phyloP scores from a whole-genome alignment of 2,329 filamentous ascomycete genomes.

The Cladobotryum mycophilum region DNA sequence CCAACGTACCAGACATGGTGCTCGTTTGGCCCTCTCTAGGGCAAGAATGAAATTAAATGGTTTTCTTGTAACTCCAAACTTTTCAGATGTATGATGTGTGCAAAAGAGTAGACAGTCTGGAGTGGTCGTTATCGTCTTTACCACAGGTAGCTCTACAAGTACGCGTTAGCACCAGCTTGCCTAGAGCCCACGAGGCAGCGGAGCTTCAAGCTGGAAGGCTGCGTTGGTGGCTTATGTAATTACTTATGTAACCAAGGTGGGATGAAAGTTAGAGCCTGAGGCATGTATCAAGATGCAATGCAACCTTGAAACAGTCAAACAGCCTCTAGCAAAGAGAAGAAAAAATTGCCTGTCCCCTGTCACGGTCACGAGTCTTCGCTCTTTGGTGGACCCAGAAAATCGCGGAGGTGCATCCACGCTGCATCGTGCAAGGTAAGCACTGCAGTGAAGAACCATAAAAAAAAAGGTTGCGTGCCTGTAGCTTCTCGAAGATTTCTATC shows the following conservation, averaged over 20 bases:
- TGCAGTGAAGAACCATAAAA: neutral
- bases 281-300: slow-evolving; percentile 12
- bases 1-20: slow-evolving; percentile 48
- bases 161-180: slow-evolving; percentile 45
- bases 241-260: neutral
- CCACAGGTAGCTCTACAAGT: slow-evolving; percentile 18
- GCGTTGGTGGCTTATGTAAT: slow-evolving; percentile 24
- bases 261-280: slow-evolving; percentile 22
- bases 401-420: slow-evolving; percentile 9
- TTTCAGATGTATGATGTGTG: neutral
- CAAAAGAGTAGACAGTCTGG: slow-evolving; percentile 1
- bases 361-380: neutral
- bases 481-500: slow-evolving; percentile 5
- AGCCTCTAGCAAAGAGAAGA: too few species aligned
- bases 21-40: slow-evolving; percentile 18
- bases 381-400: slow-evolving; percentile 7
- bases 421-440: neutral
- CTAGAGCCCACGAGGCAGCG: slow-evolving; percentile 32
- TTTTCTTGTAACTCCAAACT: slow-evolving; percentile 3
- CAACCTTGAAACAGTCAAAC: too few species aligned
- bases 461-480: slow-evolving; percentile 5
- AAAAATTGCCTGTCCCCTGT: too few species aligned
- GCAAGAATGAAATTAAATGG: slow-evolving; percentile 2
- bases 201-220: slow-evolving; percentile 24
- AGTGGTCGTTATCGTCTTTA: slow-evolving; percentile 4